Evolutionary conservation across 495 filamentous ascomycete species (phyloP).

Genomic region (Geoglossum glabrum): DNA sequence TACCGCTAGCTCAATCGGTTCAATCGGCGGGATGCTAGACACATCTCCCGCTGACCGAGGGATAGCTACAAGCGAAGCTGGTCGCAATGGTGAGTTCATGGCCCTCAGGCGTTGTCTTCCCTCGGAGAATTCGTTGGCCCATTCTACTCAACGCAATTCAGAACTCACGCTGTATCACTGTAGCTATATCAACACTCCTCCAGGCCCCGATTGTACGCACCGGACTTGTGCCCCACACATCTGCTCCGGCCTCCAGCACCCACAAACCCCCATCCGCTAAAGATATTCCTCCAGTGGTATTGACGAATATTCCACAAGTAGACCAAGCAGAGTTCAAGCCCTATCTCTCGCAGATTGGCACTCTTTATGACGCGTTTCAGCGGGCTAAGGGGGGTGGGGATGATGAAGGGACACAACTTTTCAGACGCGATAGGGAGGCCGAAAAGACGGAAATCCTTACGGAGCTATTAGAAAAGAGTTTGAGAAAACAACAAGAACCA

Average conservation of each 20-base stretch:
- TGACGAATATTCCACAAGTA: slow-evolving; percentile 75
- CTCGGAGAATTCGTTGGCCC: neutral
- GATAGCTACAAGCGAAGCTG: slow-evolving; percentile 48
- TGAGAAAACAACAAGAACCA: slow-evolving; percentile 10
- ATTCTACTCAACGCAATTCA: neutral
- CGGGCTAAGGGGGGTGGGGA: slow-evolving; percentile 13
- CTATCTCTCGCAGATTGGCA: slow-evolving; percentile 37
- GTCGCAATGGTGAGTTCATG: slow-evolving; percentile 47
- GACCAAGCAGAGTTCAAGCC: slow-evolving; percentile 59
- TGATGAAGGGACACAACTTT: slow-evolving; percentile 1
- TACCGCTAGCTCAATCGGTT: slow-evolving; percentile 69
- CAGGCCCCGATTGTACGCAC: slow-evolving; percentile 82
- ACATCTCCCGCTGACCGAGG: slow-evolving; percentile 31
- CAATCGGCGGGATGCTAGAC: slow-evolving; percentile 43
- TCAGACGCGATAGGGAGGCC: neutral
- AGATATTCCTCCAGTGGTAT: slow-evolving; percentile 85
- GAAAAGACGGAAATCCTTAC: slow-evolving; percentile 25
- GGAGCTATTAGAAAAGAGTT: slow-evolving; percentile 26
- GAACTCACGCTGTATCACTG: neutral
- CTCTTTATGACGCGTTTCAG: slow-evolving; percentile 8
- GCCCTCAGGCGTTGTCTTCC: neutral
- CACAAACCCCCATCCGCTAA: slow-evolving; percentile 70
- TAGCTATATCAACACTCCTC: slow-evolving; percentile 81
- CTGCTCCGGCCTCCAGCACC: slow-evolving; percentile 39
- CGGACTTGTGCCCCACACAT: slow-evolving; percentile 55